Percentiles rank a stretch among this genome's conserved stretches.
phyloP scores from a whole-genome alignment of 495 filamentous ascomycete genomes.

The Copromyces sp. region DNA sequence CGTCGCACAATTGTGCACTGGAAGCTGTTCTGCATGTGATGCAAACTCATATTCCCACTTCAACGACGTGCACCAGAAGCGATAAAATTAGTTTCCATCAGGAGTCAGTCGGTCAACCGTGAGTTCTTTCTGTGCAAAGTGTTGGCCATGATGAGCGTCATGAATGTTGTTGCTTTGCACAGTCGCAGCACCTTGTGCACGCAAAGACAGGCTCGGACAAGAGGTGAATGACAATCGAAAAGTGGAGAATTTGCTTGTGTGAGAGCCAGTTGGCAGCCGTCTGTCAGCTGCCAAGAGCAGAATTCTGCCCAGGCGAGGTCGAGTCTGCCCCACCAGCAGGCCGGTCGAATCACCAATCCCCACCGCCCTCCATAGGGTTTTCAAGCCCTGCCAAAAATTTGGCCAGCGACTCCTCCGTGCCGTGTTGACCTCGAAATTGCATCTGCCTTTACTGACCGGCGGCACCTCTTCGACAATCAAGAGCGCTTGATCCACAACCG shows the following conservation, averaged over 20 bases:
- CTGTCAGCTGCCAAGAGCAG: background rate
- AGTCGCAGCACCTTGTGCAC: background rate
- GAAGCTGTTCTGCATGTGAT: background rate
- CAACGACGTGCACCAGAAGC: background rate
- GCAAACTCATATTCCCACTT: background rate
- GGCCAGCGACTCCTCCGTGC: conserved; percentile 21
- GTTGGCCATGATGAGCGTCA: background rate
- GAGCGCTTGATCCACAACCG: conserved; percentile 30
- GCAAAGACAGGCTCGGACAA: background rate
- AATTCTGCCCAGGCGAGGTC: background rate
- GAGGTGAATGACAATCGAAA: background rate
- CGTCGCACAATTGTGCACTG: background rate
- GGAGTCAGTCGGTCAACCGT: background rate
- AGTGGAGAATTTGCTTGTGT: background rate
- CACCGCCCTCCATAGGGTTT: conserved; percentile 34
- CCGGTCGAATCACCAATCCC: conserved; percentile 18
- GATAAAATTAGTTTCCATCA: too few relatives aligned
- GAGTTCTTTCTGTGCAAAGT: background rate
- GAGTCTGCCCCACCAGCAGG: background rate
- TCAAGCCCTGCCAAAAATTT: conserved; percentile 39
- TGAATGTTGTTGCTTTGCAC: background rate
- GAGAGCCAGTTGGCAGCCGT: background rate
- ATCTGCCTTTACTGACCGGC: conserved; percentile 24
- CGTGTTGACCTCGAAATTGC: conserved; percentile 30
- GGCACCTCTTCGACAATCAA: conserved; percentile 25